Conservation (phyloP, 192 early-diverging fungal species). For the Coemansia pectinata region DNA sequence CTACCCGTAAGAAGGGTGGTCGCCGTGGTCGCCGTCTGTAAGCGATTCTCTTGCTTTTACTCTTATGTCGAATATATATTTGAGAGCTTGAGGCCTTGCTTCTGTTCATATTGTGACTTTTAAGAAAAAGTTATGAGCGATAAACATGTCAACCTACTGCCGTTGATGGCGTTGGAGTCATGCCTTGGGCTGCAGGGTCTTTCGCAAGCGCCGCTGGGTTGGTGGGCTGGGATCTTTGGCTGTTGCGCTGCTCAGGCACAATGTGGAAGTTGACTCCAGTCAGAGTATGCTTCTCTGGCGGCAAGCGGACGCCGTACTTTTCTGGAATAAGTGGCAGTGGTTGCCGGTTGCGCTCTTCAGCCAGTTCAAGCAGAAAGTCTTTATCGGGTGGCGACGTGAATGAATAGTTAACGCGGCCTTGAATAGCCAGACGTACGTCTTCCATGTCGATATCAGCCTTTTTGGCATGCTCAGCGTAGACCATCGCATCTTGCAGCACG, state of each 20-base stretch:
- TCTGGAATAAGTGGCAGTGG: slow-evolving; percentile 77
- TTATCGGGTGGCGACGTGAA: slow-evolving; percentile 88
- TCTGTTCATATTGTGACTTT: neutral
- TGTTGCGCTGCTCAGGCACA: slow-evolving; percentile 58
- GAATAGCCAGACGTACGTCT: slow-evolving; percentile 90
- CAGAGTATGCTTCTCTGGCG: slow-evolving; percentile 72
- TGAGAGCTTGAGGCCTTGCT: neutral
- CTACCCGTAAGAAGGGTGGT: slow-evolving; percentile 98
- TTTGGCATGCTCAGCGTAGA: slow-evolving; percentile 91
- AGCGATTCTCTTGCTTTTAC: slow-evolving; percentile 16
- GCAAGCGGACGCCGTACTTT: slow-evolving; percentile 76
- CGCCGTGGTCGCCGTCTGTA: slow-evolving; percentile 99
- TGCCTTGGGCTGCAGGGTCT: neutral
- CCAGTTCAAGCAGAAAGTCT: slow-evolving; percentile 81
- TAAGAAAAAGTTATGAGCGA: neutral
- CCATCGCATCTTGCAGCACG: slow-evolving; percentile 86
- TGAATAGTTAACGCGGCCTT: slow-evolving; percentile 85
- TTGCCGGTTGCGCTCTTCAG: slow-evolving; percentile 73
- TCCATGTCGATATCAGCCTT: slow-evolving; percentile 76
- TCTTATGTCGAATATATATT: neutral
- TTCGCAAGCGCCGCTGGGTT: neutral
- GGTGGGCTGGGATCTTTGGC: neutral
- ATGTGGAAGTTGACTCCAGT: slow-evolving; percentile 79
- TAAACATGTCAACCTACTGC: neutral
- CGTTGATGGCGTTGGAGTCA: neutral